Base-by-base conservation (phyloP, 805 yeast genomes). In the Saccharomyces paradoxus region DNA sequence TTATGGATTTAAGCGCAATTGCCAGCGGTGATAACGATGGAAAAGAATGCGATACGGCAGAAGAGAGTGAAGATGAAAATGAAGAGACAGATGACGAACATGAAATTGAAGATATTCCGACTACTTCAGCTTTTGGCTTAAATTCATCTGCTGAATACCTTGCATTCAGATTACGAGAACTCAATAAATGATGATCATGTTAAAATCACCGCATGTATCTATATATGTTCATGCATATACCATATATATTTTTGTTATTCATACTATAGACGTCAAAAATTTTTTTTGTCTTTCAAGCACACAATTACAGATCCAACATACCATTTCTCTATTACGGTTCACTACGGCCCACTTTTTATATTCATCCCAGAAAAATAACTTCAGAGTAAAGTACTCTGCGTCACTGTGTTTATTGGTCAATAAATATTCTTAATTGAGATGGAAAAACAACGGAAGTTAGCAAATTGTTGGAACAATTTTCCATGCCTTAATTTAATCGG, bases 81-180 rank as follows among this genome's bases (percentile, higher is more conserved):
- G 58, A 62, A 27, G 63, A 60, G 47, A 58, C 57, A 24, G 60
- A 58, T 22, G 63, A 58, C 37, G 64, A 60, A 14, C 60, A 56
- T 14, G 67, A 60, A 26, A 57, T 55, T 17, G 60, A 60, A 13
- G 41, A 51, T 8, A 32, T 66, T 2, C 63, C 65, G 1, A 63
- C 62, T 8, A 55, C 70, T 2, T 65, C 60, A 50, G 60, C 61
- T 5, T 46, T 62, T 13, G 70, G 70, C 6, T 52, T 77, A 63
- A 52, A 94, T 2, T 95, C 89, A 63, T 80, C 87, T 51, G 89
- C 90, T 2, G 77, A 77, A 64, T 90, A 87, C 65, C 69, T 89
- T 65, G 87, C 89, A 1, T 82, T 81, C 79, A 81, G 78, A 65
- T 57, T 67, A 30, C 44, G 44, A 37, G 44, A 37, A 21, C 24